phyloP scores from a whole-genome alignment of 139 green algal genomes.

The Dunaliella primolecta region DNA sequence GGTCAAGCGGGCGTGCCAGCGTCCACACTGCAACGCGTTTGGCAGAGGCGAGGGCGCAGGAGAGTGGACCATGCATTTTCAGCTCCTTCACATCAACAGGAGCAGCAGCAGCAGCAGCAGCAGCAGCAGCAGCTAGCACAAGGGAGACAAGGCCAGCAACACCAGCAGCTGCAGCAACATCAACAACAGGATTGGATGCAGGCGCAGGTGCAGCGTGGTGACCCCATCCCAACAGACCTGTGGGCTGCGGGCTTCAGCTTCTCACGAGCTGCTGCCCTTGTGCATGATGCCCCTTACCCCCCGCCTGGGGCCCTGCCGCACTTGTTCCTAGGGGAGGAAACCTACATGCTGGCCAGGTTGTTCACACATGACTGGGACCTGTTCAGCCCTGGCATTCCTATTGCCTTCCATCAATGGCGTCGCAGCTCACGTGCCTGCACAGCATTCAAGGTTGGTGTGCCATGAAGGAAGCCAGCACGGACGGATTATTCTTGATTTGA shows the following conservation, averaged over 20 bases:
- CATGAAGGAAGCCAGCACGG: neutral
- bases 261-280: constrained; percentile 20
- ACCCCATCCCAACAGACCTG: constrained; percentile 10
- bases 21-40: too few relatives aligned
- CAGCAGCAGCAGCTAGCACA: neutral
- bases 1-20: too few relatives aligned
- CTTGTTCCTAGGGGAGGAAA: constrained; percentile 71
- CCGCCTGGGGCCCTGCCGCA: constrained; percentile 41
- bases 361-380: constrained; percentile 65
- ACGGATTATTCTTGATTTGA: neutral
- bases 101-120: neutral
- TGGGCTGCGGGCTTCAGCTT: constrained; percentile 80
- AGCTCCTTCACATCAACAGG: neutral
- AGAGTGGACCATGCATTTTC: too few relatives aligned
- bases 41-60: too few relatives aligned
- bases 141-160: neutral
- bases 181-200: too few relatives aligned
- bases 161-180: neutral
- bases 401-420: constrained; percentile 68
- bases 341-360: constrained; percentile 56
- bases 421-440: constrained; percentile 31
- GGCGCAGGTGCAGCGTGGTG: neutral
- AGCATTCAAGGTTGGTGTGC: constrained; percentile 30
- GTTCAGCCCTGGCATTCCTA: constrained; percentile 40
- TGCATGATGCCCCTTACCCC: constrained; percentile 53